These are phyloP conservation scores for Pleurotus tuoliensis DNA, from an alignment of 768 basidiomycete species.

Conservation along the genomic window DNA sequence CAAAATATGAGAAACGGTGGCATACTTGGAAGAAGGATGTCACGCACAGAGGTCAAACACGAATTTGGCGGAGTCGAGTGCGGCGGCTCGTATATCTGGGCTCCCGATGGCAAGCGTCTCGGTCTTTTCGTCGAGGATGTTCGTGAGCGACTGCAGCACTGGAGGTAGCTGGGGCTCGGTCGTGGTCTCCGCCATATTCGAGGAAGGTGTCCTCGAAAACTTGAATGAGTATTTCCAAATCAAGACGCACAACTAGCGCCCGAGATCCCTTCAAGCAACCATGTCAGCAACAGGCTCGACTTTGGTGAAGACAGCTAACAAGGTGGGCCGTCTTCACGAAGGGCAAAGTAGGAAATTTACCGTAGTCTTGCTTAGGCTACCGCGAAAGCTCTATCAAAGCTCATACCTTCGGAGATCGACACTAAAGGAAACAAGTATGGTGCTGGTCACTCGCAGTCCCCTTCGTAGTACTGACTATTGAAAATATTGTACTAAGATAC, in stretches of 20 bases:
- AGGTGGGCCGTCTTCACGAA: neutral
- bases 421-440: neutral
- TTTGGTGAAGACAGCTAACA: neutral
- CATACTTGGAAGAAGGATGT: neutral
- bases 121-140: constrained; percentile 49
- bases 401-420: neutral
- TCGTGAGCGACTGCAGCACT: constrained; percentile 47
- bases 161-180: constrained; percentile 14
- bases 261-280: neutral
- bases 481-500: neutral
- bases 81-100: constrained; percentile 48
- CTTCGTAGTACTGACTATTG: too few relatives aligned
- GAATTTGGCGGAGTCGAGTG: constrained; percentile 67
- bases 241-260: too few relatives aligned
- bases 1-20: neutral
- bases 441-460: neutral
- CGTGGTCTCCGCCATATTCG: neutral
- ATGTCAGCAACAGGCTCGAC: constrained; percentile 5
- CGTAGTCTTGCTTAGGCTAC: neutral
- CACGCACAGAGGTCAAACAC: constrained; percentile 72
- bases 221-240: too few relatives aligned
- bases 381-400: neutral
- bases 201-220: neutral
- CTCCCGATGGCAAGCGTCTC: constrained; percentile 55
- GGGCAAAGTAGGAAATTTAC: neutral